These are phyloP conservation scores for Sutorius eximius DNA, from an alignment of 1,284 basidiomycete species.

Conservation along the genomic window DNA sequence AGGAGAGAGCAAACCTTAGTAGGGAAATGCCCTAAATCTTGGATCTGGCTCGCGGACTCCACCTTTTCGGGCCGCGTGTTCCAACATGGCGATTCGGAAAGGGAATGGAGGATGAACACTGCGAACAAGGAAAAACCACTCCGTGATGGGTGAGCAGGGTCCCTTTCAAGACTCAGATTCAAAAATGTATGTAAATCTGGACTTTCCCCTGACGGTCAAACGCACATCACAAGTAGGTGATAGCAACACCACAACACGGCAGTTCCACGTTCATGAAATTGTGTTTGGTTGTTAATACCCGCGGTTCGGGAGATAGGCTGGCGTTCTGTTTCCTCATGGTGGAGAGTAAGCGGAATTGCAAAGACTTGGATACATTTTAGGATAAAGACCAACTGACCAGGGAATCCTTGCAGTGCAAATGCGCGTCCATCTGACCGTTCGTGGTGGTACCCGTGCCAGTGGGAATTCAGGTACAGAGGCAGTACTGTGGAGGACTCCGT, in stretches of 20 bases:
- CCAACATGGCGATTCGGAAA: not conserved
- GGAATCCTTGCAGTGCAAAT: not conserved
- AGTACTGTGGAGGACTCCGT: not conserved
- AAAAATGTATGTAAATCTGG: not conserved
- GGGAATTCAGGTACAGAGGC: not conserved
- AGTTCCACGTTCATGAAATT: not conserved
- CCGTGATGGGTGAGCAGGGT: not conserved
- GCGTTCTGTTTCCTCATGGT: slow-evolving; percentile 2
- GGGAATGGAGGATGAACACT: not conserved
- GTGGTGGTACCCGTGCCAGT: not conserved
- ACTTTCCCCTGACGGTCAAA: not conserved
- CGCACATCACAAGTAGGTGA: not conserved
- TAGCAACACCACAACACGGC: not conserved
- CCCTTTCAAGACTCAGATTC: not conserved
- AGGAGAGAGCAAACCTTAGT: not conserved
- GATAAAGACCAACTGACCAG: not conserved
- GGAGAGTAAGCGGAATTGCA: slow-evolving; percentile 3
- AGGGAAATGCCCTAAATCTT: not conserved
- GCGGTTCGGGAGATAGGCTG: not conserved
- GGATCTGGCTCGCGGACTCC: not conserved
- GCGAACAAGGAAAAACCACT: not conserved
- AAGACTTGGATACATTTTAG: not conserved
- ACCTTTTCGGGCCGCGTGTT: not conserved
- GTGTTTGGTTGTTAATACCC: slow-evolving; percentile 1
- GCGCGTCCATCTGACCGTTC: not conserved